phyloP scores from a whole-genome alignment of 2,329 filamentous ascomycete genomes.

The Xylariaceae sp. region DNA sequence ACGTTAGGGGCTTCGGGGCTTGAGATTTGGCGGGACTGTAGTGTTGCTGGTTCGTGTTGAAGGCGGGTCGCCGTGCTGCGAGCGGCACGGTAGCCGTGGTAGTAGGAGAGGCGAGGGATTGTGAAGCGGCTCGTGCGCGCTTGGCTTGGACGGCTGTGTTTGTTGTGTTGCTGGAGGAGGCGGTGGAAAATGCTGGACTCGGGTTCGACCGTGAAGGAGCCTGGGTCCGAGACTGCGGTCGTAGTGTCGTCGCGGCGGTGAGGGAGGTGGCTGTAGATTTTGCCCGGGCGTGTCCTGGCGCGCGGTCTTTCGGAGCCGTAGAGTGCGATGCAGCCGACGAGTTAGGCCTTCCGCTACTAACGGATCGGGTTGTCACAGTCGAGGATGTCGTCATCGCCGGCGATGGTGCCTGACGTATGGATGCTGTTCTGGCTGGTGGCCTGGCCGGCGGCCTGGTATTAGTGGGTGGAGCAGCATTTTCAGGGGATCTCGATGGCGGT shows the following conservation, averaged over 20 bases:
- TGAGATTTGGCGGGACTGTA: slow-evolving; percentile 58
- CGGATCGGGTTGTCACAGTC: slow-evolving; percentile 15
- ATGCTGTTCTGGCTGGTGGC: slow-evolving; percentile 26
- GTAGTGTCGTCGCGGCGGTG: slow-evolving; percentile 35
- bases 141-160: slow-evolving; percentile 20
- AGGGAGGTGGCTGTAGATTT: slow-evolving; percentile 39
- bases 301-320: slow-evolving; percentile 15
- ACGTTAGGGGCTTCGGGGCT: slow-evolving; percentile 56
- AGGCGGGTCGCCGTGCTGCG: slow-evolving; percentile 44
- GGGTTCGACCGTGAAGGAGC: slow-evolving; percentile 20
- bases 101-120: slow-evolving; percentile 9
- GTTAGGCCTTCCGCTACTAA: slow-evolving; percentile 19
- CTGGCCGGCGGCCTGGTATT: slow-evolving; percentile 5
- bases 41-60: slow-evolving; percentile 61
- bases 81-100: slow-evolving; percentile 11
- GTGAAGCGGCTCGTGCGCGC: slow-evolving; percentile 17
- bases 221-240: slow-evolving; percentile 30
- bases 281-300: slow-evolving; percentile 34
- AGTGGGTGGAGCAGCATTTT: slow-evolving; percentile 17
- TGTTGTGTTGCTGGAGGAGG: slow-evolving; percentile 11
- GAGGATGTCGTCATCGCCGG: slow-evolving; percentile 19
- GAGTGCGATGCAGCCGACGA: slow-evolving; percentile 23
- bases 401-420: slow-evolving; percentile 23
- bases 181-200: slow-evolving; percentile 21
- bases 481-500: slow-evolving; percentile 7